These are phyloP conservation scores for Penicillium arizonense DNA, from an alignment of 495 filamentous ascomycete species.

Conservation along the genomic window DNA sequence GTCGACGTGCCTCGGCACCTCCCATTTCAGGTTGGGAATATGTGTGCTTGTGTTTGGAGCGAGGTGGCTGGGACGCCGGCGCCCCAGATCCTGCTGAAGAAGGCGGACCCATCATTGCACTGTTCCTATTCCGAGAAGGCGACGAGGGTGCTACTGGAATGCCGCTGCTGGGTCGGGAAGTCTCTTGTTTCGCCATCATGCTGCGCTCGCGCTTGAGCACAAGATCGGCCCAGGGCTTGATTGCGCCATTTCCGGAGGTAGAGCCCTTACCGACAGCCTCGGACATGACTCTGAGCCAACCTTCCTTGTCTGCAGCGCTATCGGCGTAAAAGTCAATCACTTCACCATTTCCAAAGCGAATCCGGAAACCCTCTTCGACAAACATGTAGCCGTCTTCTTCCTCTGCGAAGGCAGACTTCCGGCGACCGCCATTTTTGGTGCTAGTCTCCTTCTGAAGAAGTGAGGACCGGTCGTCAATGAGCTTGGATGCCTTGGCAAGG, in stretches of 20 bases:
- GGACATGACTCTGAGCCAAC: slow-evolving; percentile 88
- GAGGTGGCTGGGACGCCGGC: slow-evolving; percentile 26
- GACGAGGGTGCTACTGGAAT: slow-evolving; percentile 17
- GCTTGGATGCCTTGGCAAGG: slow-evolving; percentile 84
- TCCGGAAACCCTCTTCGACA: slow-evolving; percentile 97
- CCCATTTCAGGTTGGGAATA: slow-evolving; percentile 44
- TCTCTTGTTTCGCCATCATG: slow-evolving; percentile 34
- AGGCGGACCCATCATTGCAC: slow-evolving; percentile 21
- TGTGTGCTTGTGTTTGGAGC: slow-evolving; percentile 42
- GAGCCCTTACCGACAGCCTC: slow-evolving; percentile 76
- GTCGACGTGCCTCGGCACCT: slow-evolving; percentile 36
- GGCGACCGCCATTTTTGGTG: slow-evolving; percentile 70
- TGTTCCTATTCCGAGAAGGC: slow-evolving; percentile 24
- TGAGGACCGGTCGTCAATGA: slow-evolving; percentile 89
- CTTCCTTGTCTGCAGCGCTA: slow-evolving; percentile 77
- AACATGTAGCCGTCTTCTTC: slow-evolving; percentile 99
- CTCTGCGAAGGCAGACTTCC: slow-evolving; percentile 93
- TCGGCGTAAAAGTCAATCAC: slow-evolving; percentile 99
- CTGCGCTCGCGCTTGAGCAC: slow-evolving; percentile 58
- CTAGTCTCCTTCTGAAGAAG: slow-evolving; percentile 77
- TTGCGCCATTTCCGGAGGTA: slow-evolving; percentile 37
- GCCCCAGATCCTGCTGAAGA: slow-evolving; percentile 28
- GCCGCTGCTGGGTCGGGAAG: slow-evolving; percentile 11
- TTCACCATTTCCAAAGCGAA: slow-evolving; percentile 96
- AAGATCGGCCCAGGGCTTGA: slow-evolving; percentile 76